Evolutionary conservation across 2,329 filamentous ascomycete species (phyloP), one percentile per base, ranked within the genome.

Genomic region (Didymella exigua): DNA sequence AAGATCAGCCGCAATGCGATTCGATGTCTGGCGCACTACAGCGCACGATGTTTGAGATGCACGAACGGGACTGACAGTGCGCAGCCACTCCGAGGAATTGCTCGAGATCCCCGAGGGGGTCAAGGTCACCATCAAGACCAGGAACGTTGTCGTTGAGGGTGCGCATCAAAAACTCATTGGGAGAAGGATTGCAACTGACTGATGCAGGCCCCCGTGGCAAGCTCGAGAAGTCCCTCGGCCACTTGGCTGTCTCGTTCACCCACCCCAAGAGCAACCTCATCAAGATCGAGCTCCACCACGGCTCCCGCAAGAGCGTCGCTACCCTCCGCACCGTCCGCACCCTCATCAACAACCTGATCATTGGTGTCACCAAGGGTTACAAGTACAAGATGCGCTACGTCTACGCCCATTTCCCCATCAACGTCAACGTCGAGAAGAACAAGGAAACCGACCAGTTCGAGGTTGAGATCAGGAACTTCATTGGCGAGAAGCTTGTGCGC

Each of bases 301-400:
- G 95, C 79, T 86, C 86, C 77, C 91, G 95, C 84, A 99, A 99
- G 89, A 93, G 91, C 80, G 90, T 99, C 78, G 95, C 95, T 77
- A 91, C 93, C 72, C 92, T 99, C 81, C 92, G 95, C 76, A 99
- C 95, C 76, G 95, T 99, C 84, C 91, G 92, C 78, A 93, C 93
- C 68, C 82, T 98, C 82, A 96, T 99, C 86, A 91, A 96, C 87
- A 99, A 99, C 89, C 80, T 99, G 83, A 90, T 99, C 81, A 88
- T 93, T 75, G 95, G 95, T 81, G 95, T 99, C 70, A 99, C 95
- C 80, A 96, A 93, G 86, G 95, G 95, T 72, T 99, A 89, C 91
- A 96, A 96, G 86, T 99, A 99, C 90, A 99, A 99, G 91, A 98
- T 99, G 93, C 91, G 96, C 77, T 99, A 99, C 85, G 95, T 99